Conservation (phyloP, 768 basidiomycete species). For the Mycena maculata region DNA sequence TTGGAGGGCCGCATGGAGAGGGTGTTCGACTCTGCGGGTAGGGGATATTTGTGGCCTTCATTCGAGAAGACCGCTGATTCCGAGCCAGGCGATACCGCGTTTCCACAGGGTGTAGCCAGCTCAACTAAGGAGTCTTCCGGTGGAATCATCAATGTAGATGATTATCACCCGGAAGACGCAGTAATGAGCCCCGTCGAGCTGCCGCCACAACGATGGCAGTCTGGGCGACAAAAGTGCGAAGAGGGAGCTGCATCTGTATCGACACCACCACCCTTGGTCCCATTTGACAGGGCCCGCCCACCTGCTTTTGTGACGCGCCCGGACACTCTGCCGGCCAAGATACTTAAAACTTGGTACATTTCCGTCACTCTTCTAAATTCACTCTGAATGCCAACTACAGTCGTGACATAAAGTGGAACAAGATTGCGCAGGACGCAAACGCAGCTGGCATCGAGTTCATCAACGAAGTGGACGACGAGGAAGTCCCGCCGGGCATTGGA, state of each 20-base stretch:
- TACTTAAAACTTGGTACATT: conserved; percentile 11
- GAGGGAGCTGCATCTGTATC: not conserved
- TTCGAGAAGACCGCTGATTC: not conserved
- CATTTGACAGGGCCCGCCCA: not conserved
- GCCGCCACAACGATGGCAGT: conserved; percentile 1
- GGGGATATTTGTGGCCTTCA: not conserved
- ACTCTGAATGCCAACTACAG: not conserved
- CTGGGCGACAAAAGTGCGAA: not conserved
- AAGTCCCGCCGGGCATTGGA: conserved; percentile 25
- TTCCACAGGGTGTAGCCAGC: not conserved
- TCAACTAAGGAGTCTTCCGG: not conserved
- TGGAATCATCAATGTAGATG: not conserved
- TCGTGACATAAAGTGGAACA: conserved; percentile 26
- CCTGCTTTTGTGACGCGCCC: not conserved
- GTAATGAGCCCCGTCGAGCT: not conserved
- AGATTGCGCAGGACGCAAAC: conserved; percentile 20
- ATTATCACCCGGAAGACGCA: not conserved
- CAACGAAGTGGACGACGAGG: conserved; percentile 30
- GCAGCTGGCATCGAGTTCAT: conserved; percentile 28
- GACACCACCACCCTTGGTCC: not conserved
- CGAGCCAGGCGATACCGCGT: not conserved
- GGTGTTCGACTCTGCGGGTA: not conserved
- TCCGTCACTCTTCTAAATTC: not conserved
- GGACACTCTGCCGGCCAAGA: not conserved
- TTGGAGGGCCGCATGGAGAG: not conserved